Conservation (phyloP, 345 rosid species). For the Salix exigua region DNA sequence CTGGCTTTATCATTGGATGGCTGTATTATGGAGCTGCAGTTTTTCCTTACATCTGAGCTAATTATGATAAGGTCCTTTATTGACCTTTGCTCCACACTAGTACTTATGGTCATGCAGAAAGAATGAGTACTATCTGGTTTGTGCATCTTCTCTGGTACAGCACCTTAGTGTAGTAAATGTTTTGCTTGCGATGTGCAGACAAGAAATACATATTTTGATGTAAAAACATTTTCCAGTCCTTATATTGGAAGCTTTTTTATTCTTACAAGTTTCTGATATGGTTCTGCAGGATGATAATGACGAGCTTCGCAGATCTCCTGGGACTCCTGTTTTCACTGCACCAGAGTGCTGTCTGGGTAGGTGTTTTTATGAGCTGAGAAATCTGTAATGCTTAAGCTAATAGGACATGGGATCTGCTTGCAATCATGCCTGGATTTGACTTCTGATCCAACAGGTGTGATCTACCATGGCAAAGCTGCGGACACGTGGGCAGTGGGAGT, state of each 20-base stretch:
- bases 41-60: neutral
- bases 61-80: neutral
- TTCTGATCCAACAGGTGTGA: conserved; percentile 53
- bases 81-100: neutral
- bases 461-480: conserved; percentile 83
- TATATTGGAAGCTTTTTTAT: neutral
- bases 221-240: neutral
- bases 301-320: conserved; percentile 95
- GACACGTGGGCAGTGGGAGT: conserved; percentile 99
- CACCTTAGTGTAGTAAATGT: neutral
- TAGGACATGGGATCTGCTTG: conserved; percentile 1
- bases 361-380: neutral
- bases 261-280: neutral
- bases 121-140: neutral
- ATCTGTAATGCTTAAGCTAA: neutral
- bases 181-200: neutral
- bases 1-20: too few species aligned
- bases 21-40: neutral
- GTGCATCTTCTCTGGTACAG: neutral
- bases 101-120: neutral
- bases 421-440: conserved; percentile 8
- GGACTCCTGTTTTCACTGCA: conserved; percentile 99
- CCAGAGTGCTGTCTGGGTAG: conserved; percentile 95
- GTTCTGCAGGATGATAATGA: conserved; percentile 79
- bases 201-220: neutral